Evolutionary conservation across 2,329 filamentous ascomycete species (phyloP), one percentile per base, ranked within the genome.

Genomic region (Atkinsonella texensis): DNA sequence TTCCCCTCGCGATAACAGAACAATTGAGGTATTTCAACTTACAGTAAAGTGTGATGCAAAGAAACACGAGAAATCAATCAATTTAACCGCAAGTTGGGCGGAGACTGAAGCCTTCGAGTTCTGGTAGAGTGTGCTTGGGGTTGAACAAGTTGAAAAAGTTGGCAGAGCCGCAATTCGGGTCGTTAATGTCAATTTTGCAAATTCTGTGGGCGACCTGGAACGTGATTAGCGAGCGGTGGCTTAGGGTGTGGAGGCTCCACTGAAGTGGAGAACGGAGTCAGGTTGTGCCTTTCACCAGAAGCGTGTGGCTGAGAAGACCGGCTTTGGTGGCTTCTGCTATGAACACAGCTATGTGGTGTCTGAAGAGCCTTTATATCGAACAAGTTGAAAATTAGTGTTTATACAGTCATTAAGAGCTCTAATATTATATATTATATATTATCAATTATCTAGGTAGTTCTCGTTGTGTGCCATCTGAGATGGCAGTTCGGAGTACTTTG

Each of bases 51-150:
- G 7, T 17, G 56, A 56, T 61, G 59, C 60, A 58, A 59, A 63
- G 72, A 83, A 89, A 90, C 86, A 85, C 79, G 87, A 90, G 86
- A 85, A 78, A 76, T 89, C 91, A 97, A 97, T 97, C 91, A 83
- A 85, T 95, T 97, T 95, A 95, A 96, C 91, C 91, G 89, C 87
- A 72, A 73, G 72, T 84, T 87, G 84, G 80, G 86, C 90, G 91
- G 91, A 95, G 91, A 97, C 91, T 96, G 91, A 94, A 67, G 81
- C 85, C 89, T 89, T 93, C 88, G 80, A 88, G 89, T 95, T 85
- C 87, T 56, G 58, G 80, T 66, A 65, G 63, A 55, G 54, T 67
- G 60, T 65, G 62, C 63, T 61, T 60, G 41, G 52, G 13, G 31
- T 41, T 50, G 31, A 38, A 47, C 33, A 46, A 58, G 60, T 59